Percentiles rank a stretch among this genome's conserved stretches.
These are phyloP conservation scores for Fraxinus nigra DNA, from an alignment of 305 asterid genomes.

Conservation along the genomic window DNA sequence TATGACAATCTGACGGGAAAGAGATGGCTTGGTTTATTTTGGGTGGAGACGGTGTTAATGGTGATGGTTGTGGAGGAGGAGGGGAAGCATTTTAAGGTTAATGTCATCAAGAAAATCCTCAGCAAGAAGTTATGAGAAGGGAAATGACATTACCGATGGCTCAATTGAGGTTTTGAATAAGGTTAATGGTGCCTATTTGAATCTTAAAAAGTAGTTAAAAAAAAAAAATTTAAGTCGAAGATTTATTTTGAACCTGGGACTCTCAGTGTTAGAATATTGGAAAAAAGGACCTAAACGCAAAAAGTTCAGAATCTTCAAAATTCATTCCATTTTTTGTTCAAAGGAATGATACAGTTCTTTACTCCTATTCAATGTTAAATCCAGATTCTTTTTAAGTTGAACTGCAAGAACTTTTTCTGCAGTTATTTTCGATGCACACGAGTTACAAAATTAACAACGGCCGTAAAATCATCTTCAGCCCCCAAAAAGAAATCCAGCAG, in stretches of 20 bases:
- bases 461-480: slow-evolving; percentile 42
- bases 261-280: background rate
- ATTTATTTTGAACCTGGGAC: background rate
- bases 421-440: slow-evolving; percentile 22
- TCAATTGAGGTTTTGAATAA: slow-evolving; percentile 37
- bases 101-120: slow-evolving; percentile 19
- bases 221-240: background rate
- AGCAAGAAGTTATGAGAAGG: slow-evolving; percentile 21
- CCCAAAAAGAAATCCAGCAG: slow-evolving; percentile 89
- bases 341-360: background rate
- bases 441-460: slow-evolving; percentile 1
- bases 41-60: background rate
- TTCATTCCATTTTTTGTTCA: background rate
- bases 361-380: background rate
- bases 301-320: slow-evolving; percentile 8
- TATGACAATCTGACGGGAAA: slow-evolving; percentile 31
- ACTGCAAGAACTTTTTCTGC: slow-evolving; percentile 32
- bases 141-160: slow-evolving; percentile 21
- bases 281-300: background rate
- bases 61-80: background rate
- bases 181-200: slow-evolving; percentile 33
- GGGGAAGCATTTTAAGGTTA: background rate
- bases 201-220: slow-evolving; percentile 23
- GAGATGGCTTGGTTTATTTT: slow-evolving; percentile 36
- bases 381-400: background rate